Conservation (phyloP, 257 asterid species). For the Fraxinus anomala region DNA sequence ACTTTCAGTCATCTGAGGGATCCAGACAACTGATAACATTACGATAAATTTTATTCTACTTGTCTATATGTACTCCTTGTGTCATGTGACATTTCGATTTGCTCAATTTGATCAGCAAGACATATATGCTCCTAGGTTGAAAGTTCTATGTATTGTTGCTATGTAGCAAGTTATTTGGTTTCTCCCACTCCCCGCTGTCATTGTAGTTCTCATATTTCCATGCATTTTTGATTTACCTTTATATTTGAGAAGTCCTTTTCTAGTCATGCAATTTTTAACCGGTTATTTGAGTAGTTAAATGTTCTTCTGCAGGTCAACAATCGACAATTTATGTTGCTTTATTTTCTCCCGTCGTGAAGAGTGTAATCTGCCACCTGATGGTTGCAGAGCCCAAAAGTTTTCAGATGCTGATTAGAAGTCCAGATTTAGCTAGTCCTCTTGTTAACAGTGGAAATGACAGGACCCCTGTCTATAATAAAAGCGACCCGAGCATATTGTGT, state of each 20-base stretch:
- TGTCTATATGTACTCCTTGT: not conserved
- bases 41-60: not conserved
- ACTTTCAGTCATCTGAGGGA: not conserved
- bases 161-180: not conserved
- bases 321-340: constrained; percentile 21
- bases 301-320: constrained; percentile 27
- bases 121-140: not conserved
- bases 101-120: not conserved
- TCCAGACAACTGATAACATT: not conserved
- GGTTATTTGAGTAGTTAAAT: constrained; percentile 14
- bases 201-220: not conserved
- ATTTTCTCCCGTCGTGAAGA: constrained; percentile 35
- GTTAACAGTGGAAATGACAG: constrained; percentile 20
- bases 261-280: constrained; percentile 26
- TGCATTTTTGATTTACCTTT: not conserved
- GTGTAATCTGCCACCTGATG: constrained; percentile 34
- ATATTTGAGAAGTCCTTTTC: constrained; percentile 20
- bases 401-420: constrained; percentile 25
- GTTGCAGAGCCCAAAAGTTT: constrained; percentile 22
- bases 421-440: constrained; percentile 26
- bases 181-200: not conserved
- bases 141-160: not conserved
- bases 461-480: not conserved
- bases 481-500: constrained; percentile 15
- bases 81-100: not conserved